phyloP scores from a whole-genome alignment of 805 yeast genomes.

The Hanseniaspora singularis region DNA sequence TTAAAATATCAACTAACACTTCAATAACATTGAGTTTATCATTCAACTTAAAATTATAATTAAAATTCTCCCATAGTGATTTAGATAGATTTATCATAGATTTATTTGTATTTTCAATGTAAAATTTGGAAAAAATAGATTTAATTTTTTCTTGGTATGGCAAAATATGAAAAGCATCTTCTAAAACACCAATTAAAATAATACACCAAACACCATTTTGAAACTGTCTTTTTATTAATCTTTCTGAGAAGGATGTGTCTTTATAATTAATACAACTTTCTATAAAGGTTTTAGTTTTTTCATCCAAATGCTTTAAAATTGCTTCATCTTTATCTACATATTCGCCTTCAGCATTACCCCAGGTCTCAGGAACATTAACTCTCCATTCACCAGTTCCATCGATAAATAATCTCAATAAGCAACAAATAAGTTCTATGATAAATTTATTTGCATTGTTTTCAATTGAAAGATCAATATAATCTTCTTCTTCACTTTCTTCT shows the following conservation, averaged over 20 bases:
- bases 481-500: constrained; percentile 20
- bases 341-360: constrained; percentile 20
- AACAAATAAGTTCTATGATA: constrained; percentile 24
- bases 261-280: constrained; percentile 41
- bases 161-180: constrained; percentile 26
- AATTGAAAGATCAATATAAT: constrained; percentile 20
- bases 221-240: constrained; percentile 61
- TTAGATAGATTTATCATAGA: constrained; percentile 30
- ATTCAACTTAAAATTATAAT: constrained; percentile 37
- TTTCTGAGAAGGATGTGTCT: constrained; percentile 62
- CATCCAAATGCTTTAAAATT: constrained; percentile 16
- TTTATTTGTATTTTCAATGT: constrained; percentile 32
- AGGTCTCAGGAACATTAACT: constrained; percentile 24
- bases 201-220: constrained; percentile 80
- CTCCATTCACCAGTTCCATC: constrained; percentile 28
- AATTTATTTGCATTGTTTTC: constrained; percentile 23
- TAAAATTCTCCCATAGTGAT: constrained; percentile 42
- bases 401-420: constrained; percentile 26
- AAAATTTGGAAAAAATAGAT: constrained; percentile 43
- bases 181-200: constrained; percentile 57
- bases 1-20: constrained; percentile 50
- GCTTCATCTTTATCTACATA: constrained; percentile 13
- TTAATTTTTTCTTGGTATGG: constrained; percentile 29
- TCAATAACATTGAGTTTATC: constrained; percentile 47
- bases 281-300: constrained; percentile 22